Base-by-base conservation (phyloP, 2,329 filamentous ascomycete species). In the Scedosporium dehoogii region DNA sequence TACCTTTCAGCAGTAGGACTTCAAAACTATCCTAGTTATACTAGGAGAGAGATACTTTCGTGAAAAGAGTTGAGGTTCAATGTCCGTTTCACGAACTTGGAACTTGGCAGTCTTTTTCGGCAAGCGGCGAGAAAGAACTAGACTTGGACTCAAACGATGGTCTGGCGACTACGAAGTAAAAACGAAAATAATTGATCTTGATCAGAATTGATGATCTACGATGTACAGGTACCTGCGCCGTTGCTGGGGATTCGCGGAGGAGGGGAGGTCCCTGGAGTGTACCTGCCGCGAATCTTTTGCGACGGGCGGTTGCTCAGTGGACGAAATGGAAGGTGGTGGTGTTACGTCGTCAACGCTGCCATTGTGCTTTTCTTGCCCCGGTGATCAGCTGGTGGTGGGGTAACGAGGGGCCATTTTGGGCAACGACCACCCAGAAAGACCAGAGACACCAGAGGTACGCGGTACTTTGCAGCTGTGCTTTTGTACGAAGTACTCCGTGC, bases 351-450 rank as follows among this genome's bases (percentile, higher is more conserved):
- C 56, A 33, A 58, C 58, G 21, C 25, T 60, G 58, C 38, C 33
- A 38, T 12, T 38, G 33, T 21, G 29, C n/a, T n/a, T 16, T n/a
- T n/a, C 33, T 60, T 60, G 58, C 38, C 58, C 58, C 38, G 58
- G 58, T 60, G 58, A 60, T 60, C 41, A 25, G 58, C 58, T 23
- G 58, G 58, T 60, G 58, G 58, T 46, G 58, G 23, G 58, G 38
- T 44, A 46, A 55, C 51, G 51, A 55, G 51, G 51, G 51, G 51
- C 33, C 33, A 38, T 38, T 38, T 38, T 38, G 33, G 33, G 33
- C 33, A 38, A 38, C 33, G 10, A 12, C 33, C 33, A 38, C 10
- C 33, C 33, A 38, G 29, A 38, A 2, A 38, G 9, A 29, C 27
- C 27, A 29, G 33, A 38, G 10, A 38, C 10, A 38, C 33, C 44